Base-by-base conservation (phyloP, 768 basidiomycete genomes). In the Mrakia blollopis region DNA sequence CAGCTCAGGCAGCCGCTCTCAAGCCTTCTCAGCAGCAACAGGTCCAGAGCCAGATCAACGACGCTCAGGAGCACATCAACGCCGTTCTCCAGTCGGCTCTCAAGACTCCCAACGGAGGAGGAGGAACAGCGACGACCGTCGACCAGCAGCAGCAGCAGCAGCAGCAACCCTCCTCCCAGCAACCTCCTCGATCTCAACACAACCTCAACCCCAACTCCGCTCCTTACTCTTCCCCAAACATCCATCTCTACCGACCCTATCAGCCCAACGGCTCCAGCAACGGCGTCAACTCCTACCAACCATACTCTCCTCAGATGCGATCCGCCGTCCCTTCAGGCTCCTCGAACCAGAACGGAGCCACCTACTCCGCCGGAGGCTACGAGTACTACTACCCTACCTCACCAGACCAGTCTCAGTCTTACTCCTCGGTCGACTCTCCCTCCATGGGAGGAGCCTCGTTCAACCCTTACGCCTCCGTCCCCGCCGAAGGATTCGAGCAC, bases 61-160 rank as follows among this genome's bases (percentile, higher is more conserved):
- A 69, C 41, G 69, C 69, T n/a, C 69, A 71, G 69, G 50, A 72
- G 52, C 71, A 37, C 50, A 72, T 57, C 71, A 60, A 72, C 35
- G 52, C 71, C 28, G 52, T 72, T 18, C 47, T 60, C 6, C 71
- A 72, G 35, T 72, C 71, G 23, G 50, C 30, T 50, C 63, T 65
- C 41, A 54, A 50, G 70, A 28, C 50, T 18, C 16, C 57, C 8
- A 25, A 57, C 57, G 57, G 57, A 28, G 28, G 28, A 25, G 57
- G 57, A 57, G 28, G 28, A 25, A n/a, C n/a, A 57, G 25, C 57
- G 57, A n/a, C 57, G 57, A 8, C 37, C 21, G 39, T 21, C 47
- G 47, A 50, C 16, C 47, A 50, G 47, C 47, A 50, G 47, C 47
- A 50, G 47, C 47, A 50, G 14, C 44, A 47, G 44, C 44, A 47